These are phyloP conservation scores for Rhexocercosporidium sp. DNA, from an alignment of 2,329 filamentous ascomycete genomes.

Conservation along the genomic window DNA sequence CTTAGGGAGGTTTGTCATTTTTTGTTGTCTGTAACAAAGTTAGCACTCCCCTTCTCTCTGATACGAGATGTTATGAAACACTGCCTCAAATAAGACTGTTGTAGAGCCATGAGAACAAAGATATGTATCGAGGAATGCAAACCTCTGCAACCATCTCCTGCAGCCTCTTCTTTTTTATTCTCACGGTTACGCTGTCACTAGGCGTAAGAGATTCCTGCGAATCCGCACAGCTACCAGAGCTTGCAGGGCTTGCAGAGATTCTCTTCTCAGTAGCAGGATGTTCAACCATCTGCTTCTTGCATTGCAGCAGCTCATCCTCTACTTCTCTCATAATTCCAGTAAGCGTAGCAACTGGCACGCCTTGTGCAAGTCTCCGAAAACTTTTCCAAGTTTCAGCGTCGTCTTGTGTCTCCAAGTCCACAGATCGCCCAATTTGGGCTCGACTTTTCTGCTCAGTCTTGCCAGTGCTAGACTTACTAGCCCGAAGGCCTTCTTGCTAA, in stretches of 20 bases:
- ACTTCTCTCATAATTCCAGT: constrained; percentile 10
- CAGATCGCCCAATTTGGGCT: constrained; percentile 15
- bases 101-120: background rate
- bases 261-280: background rate
- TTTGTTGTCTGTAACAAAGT: background rate
- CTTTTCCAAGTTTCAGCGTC: background rate
- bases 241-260: background rate
- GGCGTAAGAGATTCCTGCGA: background rate
- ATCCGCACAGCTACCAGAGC: background rate
- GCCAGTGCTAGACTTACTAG: constrained; percentile 8
- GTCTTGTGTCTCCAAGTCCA: constrained; percentile 11
- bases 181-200: constrained; percentile 12
- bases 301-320: constrained; percentile 5
- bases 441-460: constrained; percentile 12
- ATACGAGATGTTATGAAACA: too few species aligned
- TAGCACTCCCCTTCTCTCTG: background rate
- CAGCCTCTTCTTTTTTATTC: background rate
- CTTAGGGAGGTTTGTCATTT: background rate
- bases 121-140: background rate
- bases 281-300: constrained; percentile 11
- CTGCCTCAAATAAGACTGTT: background rate
- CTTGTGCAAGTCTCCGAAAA: background rate
- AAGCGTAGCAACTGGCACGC: background rate
- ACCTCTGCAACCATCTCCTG: background rate
- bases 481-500: constrained; percentile 5